phyloP scores from a whole-genome alignment of 2,329 filamentous ascomycete species.

The Aspergillus brasiliensis region DNA sequence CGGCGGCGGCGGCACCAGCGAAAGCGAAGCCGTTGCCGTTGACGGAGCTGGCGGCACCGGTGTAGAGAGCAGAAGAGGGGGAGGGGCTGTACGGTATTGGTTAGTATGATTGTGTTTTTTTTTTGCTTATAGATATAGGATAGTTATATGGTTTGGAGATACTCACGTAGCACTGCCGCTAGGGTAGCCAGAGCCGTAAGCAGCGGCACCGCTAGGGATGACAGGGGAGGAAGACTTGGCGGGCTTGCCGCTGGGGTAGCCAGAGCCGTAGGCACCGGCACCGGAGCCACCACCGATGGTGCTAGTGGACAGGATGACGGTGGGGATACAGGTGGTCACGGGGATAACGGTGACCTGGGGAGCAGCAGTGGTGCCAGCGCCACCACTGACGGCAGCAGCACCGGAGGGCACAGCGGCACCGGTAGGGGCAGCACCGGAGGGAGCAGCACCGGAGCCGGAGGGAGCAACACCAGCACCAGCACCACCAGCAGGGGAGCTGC shows the following conservation, averaged over 20 bases:
- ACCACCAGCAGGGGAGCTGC: conserved; percentile 8
- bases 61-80: conserved; percentile 27
- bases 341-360: conserved; percentile 29
- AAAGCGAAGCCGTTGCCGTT: conserved; percentile 30
- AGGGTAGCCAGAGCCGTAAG: conserved; percentile 16
- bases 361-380: conserved; percentile 15
- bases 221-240: conserved; percentile 19
- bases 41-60: conserved; percentile 33
- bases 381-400: conserved; percentile 16
- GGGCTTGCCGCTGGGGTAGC: conserved; percentile 13
- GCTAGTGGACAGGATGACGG: conserved; percentile 35
- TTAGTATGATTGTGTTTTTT: conserved; percentile 6
- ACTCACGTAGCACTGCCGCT: conserved; percentile 24
- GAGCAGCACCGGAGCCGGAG: conserved; percentile 10
- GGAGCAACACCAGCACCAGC: not conserved
- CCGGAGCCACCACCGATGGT: conserved; percentile 22
- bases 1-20: conserved; percentile 34
- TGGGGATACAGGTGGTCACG: conserved; percentile 36
- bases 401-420: conserved; percentile 14
- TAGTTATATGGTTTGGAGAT: not conserved
- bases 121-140: too few relatives aligned
- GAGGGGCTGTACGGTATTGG: conserved; percentile 14
- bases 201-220: conserved; percentile 19
- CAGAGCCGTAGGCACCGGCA: conserved; percentile 15
- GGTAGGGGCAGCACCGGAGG: conserved; percentile 9